phyloP scores from a whole-genome alignment of 192 early-diverging fungal genomes.

The Geranomyces variabilis region DNA sequence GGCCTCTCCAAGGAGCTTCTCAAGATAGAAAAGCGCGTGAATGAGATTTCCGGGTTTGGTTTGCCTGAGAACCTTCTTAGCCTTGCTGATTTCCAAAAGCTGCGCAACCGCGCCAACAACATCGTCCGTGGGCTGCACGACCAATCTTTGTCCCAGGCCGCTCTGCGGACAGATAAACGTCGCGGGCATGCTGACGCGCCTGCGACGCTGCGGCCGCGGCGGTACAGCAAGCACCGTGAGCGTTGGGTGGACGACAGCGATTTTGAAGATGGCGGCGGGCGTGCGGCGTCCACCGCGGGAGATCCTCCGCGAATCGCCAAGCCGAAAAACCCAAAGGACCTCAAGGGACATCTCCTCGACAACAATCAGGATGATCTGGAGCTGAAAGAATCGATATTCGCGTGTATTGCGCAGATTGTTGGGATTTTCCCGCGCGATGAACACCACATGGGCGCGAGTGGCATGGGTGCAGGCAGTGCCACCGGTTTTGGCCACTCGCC shows the following conservation, averaged over 20 bases:
- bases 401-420: conserved; percentile 63
- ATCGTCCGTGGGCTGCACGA: not conserved
- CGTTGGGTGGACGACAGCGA: conserved; percentile 16
- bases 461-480: too few species aligned
- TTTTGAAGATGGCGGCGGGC: conserved; percentile 33
- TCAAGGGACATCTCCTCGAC: conserved; percentile 17
- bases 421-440: conserved; percentile 46
- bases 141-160: conserved; percentile 13
- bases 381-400: conserved; percentile 64
- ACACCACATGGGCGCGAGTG: not conserved
- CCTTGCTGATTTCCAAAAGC: conserved; percentile 29
- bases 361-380: conserved; percentile 45
- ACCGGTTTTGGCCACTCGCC: conserved; percentile 8
- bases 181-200: not conserved
- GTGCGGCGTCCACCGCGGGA: conserved; percentile 4
- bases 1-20: conserved; percentile 86
- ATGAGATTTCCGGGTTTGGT: conserved; percentile 66
- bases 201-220: conserved; percentile 1
- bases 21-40: conserved; percentile 80
- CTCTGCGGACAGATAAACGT: not conserved
- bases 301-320: not conserved
- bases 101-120: conserved; percentile 27
- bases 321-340: not conserved
- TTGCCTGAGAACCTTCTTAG: conserved; percentile 51
- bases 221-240: not conserved